Percentiles rank a stretch among this genome's conserved stretches.
These are phyloP conservation scores for Xylariaceae sp. DNA, from an alignment of 2,329 filamentous ascomycete species.

Conservation along the genomic window DNA sequence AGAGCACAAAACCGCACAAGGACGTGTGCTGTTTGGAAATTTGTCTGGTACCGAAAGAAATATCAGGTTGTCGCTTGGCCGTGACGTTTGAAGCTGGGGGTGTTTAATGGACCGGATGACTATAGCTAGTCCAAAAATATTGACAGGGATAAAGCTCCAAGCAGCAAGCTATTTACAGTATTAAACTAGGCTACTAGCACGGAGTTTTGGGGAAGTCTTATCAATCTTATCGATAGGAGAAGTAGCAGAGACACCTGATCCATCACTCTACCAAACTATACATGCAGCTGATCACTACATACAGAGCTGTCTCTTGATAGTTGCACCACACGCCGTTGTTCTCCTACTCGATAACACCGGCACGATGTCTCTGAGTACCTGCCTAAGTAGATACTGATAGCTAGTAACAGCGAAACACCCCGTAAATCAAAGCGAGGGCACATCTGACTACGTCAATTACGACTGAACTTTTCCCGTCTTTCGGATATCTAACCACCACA, in stretches of 20 bases:
- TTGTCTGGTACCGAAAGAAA: conserved; percentile 2
- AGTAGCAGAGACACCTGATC: background rate
- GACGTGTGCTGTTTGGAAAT: conserved; percentile 1
- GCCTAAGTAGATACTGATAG: conserved; percentile 1
- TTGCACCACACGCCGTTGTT: conserved; percentile 1
- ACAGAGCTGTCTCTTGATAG: background rate
- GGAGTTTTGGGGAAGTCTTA: background rate
- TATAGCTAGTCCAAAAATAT: too few species aligned
- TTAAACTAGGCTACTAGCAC: background rate
- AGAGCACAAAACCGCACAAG: conserved; percentile 11
- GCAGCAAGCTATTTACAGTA: background rate
- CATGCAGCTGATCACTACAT: background rate
- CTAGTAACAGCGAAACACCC: conserved; percentile 9
- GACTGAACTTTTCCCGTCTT: conserved; percentile 1
- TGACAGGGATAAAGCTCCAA: too few species aligned
- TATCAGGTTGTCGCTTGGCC: conserved; percentile 17
- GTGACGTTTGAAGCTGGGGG: background rate
- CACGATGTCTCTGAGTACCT: background rate
- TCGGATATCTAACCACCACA: background rate
- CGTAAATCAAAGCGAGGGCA: conserved; percentile 9
- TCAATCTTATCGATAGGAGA: background rate
- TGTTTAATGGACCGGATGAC: background rate
- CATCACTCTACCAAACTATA: too few species aligned
- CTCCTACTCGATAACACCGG: background rate
- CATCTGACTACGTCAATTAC: conserved; percentile 4